Evolutionary conservation across 306 rosid species (phyloP).

Genomic region (Vachellia collinsii): DNA sequence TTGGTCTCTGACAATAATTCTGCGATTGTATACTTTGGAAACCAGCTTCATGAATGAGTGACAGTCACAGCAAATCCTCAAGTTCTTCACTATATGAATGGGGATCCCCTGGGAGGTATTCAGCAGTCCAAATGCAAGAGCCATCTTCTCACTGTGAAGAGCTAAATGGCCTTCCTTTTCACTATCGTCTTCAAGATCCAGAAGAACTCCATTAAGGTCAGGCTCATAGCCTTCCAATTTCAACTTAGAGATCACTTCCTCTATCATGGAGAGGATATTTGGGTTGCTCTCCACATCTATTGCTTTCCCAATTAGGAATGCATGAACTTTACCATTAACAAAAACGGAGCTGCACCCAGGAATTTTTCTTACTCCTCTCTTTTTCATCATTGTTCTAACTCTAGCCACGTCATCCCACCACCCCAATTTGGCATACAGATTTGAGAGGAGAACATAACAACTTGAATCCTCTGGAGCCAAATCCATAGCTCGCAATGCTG

Average conservation of each 20-base stretch:
- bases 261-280: conserved; percentile 41
- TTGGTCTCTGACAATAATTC: conserved; percentile 56
- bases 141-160: conserved; percentile 66
- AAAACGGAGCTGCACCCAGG: conserved; percentile 61
- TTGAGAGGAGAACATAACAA: conserved; percentile 62
- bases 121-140: conserved; percentile 57
- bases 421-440: conserved; percentile 53
- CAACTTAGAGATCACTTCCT: conserved; percentile 47
- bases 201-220: conserved; percentile 51
- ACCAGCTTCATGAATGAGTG: conserved; percentile 61
- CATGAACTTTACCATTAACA: conserved; percentile 49
- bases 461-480: conserved; percentile 59
- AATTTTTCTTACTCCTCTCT: conserved; percentile 48
- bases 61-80: conserved; percentile 63
- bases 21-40: conserved; percentile 47
- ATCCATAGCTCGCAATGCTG: conserved; percentile 49
- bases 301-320: conserved; percentile 50
- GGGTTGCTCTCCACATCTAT: conserved; percentile 34
- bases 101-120: conserved; percentile 41
- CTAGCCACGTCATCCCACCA: conserved; percentile 56
- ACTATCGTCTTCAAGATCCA: conserved; percentile 51
- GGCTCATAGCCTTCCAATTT: conserved; percentile 61
- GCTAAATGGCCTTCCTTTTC: conserved; percentile 45
- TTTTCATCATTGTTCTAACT: conserved; percentile 50
- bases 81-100: conserved; percentile 63